Percentiles rank a stretch among this genome's conserved stretches.
Conservation (phyloP, 2,329 filamentous ascomycete genomes). For the Phialocephala sp. region DNA sequence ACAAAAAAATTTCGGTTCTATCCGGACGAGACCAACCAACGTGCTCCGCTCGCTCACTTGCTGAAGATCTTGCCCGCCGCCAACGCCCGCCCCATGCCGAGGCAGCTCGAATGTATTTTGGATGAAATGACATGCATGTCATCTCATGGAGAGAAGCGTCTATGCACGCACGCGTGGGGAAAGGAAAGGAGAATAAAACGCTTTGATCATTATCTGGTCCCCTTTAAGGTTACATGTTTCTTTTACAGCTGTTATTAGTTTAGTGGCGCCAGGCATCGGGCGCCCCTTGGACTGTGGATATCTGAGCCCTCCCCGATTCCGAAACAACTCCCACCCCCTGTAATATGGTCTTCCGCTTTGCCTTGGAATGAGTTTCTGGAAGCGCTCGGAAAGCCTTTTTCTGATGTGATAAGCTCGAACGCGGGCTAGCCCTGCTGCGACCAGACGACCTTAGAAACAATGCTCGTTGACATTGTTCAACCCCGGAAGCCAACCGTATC, state of each 20-base stretch:
- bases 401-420: not conserved
- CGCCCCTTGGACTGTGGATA: not conserved
- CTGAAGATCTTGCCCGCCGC: too few species aligned
- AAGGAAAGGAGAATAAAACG: not conserved
- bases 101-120: too few species aligned
- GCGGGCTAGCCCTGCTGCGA: not conserved
- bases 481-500: not conserved
- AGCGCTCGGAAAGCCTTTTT: constrained; percentile 3
- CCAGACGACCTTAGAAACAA: not conserved
- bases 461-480: not conserved
- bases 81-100: too few species aligned
- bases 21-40: too few species aligned
- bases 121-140: not conserved
- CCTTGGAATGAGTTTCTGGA: not conserved
- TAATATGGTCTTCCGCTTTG: not conserved
- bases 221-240: not conserved
- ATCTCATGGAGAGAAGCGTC: not conserved
- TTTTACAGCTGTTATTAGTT: not conserved
- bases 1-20: too few species aligned
- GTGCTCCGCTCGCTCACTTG: too few species aligned
- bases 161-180: not conserved
- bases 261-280: not conserved
- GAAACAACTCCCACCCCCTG: not conserved
- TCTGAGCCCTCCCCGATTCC: not conserved
- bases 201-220: not conserved